Base-by-base conservation (phyloP, 352 stramenopile species). In the Pythium sukuiense region DNA sequence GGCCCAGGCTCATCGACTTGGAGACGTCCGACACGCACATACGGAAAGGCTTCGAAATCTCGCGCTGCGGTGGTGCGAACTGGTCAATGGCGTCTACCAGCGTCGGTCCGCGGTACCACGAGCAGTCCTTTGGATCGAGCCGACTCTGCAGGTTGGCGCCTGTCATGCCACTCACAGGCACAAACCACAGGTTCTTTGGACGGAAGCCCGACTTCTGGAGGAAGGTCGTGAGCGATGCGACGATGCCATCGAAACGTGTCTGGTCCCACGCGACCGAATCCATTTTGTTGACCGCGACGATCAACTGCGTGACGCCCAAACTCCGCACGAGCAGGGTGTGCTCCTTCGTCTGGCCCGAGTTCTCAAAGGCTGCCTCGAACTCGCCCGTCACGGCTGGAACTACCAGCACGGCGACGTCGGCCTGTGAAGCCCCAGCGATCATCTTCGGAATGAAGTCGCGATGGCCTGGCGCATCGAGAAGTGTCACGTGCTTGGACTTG, bases 211-310 rank as follows among this genome's bases (percentile, higher is more conserved):
- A 77, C 20, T 79, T 76, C 24, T 86, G 69, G 26, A 97, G 78
- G 68, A 96, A 97, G 0, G 69, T 77, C 14, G 79, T 83, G 32
- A 97, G 73, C 20, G 84, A 90, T 18, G 74, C 72, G 24, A 92
- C 76, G 53, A 96, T 95, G 30, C 74, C 79, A 33, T 93, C 74
- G 54, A 96, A 97, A 13, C 90, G 82, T 1, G 74, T 76, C 65
- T 97, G 68, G 66, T 87, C 76, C 87, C 89, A 97, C 1, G 78
- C 76, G 29, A 97, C 89, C 20, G 92, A 85, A 72, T 99, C 97
- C 82, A 99, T 97, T 78, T 99, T 99, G 79, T 99, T 99, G 43
- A 99, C 80, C 0, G 94, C 96, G 14, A 99, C 93, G 41, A 99
- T 83, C 55, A 99, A 78, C 70, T 99, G 95, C 9, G 88, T 92